Percentiles rank a stretch among this genome's conserved stretches.
These are phyloP conservation scores for Lipomyces anomalus DNA, from an alignment of 805 yeast species.

Conservation along the genomic window DNA sequence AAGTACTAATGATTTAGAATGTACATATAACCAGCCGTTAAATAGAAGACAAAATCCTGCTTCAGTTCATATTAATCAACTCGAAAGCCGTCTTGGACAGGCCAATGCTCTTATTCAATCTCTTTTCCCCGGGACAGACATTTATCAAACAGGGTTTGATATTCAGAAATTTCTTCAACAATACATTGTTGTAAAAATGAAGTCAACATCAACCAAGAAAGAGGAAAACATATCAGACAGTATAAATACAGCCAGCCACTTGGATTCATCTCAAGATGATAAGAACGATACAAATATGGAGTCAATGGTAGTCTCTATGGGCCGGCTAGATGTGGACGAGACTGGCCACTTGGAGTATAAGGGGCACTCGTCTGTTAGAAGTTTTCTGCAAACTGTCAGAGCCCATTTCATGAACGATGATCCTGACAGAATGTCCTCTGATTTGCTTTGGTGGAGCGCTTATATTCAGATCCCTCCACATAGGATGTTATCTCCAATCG, in stretches of 20 bases:
- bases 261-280: too few relatives aligned
- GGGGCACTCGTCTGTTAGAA: slow-evolving; percentile 26
- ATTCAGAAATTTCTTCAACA: slow-evolving; percentile 27
- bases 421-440: slow-evolving; percentile 22
- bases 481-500: slow-evolving; percentile 19
- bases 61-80: slow-evolving; percentile 30
- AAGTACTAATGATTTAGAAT: slow-evolving; percentile 33
- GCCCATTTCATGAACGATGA: slow-evolving; percentile 20
- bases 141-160: slow-evolving; percentile 32
- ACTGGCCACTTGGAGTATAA: slow-evolving; percentile 26
- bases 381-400: slow-evolving; percentile 25
- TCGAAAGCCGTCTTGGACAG: slow-evolving; percentile 35
- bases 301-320: slow-evolving; percentile 28
- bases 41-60: slow-evolving; percentile 41
- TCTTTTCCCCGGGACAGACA: slow-evolving; percentile 40
- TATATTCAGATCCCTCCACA: slow-evolving; percentile 1
- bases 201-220: too few relatives aligned
- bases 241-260: neutral
- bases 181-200: neutral
- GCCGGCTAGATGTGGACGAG: slow-evolving; percentile 27
- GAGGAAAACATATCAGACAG: too few relatives aligned
- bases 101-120: slow-evolving; percentile 36
- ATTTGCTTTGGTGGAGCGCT: slow-evolving; percentile 3
- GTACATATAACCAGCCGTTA: slow-evolving; percentile 79
- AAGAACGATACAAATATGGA: slow-evolving; percentile 27